A percentile compares a stretch with the other conserved stretches of the same genome.
Evolutionary conservation across 768 basidiomycete genomes (phyloP).

Genomic region (Kwoniella botswanensis): DNA sequence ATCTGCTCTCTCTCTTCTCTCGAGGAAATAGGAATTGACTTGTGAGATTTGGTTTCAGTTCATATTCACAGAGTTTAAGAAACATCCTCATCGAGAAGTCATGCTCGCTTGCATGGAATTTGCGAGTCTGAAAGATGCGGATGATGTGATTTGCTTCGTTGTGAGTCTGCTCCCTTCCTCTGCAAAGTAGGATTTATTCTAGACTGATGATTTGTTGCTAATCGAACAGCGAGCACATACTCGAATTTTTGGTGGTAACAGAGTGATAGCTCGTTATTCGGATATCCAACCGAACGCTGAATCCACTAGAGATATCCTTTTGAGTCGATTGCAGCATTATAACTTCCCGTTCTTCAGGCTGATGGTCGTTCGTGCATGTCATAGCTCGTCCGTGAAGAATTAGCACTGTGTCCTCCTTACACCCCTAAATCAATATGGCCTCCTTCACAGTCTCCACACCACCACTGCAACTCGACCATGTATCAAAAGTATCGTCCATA

Average conservation of each 20-base stretch:
- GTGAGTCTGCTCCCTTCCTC: conserved; percentile 13
- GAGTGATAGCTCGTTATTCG: neutral
- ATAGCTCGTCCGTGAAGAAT: conserved; percentile 21
- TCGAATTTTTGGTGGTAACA: neutral
- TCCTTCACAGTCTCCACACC: neutral
- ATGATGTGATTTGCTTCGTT: conserved; percentile 7
- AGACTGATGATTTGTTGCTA: neutral
- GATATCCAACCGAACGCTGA: conserved; percentile 5
- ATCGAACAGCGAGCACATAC: neutral
- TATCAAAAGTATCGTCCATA: too few relatives aligned
- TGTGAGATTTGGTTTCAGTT: neutral
- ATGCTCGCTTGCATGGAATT: conserved; percentile 16
- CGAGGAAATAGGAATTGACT: neutral
- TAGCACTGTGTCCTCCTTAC: conserved; percentile 18
- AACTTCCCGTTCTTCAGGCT: too few relatives aligned
- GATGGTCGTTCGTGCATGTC: too few relatives aligned
- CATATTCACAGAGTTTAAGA: conserved; percentile 4
- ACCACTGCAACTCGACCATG: too few relatives aligned
- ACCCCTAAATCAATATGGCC: neutral
- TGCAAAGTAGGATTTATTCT: neutral
- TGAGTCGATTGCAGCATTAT: neutral
- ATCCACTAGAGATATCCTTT: conserved; percentile 13
- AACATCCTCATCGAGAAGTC: neutral
- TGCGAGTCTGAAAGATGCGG: conserved; percentile 7
- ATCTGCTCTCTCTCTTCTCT: neutral